Base-by-base conservation (phyloP, 441 rosid species). In the Dalechampia spathulata region DNA sequence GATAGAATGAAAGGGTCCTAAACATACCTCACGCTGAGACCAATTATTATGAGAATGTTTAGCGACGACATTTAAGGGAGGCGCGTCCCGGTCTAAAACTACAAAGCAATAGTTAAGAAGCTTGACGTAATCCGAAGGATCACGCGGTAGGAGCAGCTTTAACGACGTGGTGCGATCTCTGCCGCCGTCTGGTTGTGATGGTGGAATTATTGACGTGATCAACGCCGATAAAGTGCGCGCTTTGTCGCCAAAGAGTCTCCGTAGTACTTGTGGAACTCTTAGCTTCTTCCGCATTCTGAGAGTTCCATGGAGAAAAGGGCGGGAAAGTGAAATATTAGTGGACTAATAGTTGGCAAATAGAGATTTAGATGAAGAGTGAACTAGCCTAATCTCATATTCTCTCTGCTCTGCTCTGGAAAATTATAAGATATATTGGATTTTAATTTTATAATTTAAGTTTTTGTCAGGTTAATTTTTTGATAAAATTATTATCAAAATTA, bases 81-180 rank as follows among this genome's bases (percentile, higher is more conserved):
- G 90, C 20, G 85, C 79, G 23, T 70, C 52, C 42, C 57, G 72
- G 42, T 63, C 60, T 56, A 78, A 14, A 37, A 80, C 90, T 27
- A 82, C 79, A 62, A 72, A 89, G 71, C 84, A 78, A 1, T 62
- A n/a, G 10, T 60, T 60, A 52, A 92, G 91, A 52, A 89, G 85
- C 17, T 63, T 63, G 12, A 71, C 69, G 65, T 89, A 92, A 38
- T 73, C 66, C 15, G 39, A 17, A 1, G 96, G 92, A 58, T 92
- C 98, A 19, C 56, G 74, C 0, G 70, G 72, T 19, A 72, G 73
- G 48, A 78, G 20, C 41, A 92, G 81, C 57, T 74, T 3, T 3
- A 34, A 34, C 10, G 63, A 36, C 70, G 22, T 21, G 49, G 5
- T 3, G 42, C 8, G 5, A 3, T 30, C 34, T 30, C 5, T 30